phyloP scores from a whole-genome alignment of 371 early-diverging fungal species.

The Circinella umbellata region DNA sequence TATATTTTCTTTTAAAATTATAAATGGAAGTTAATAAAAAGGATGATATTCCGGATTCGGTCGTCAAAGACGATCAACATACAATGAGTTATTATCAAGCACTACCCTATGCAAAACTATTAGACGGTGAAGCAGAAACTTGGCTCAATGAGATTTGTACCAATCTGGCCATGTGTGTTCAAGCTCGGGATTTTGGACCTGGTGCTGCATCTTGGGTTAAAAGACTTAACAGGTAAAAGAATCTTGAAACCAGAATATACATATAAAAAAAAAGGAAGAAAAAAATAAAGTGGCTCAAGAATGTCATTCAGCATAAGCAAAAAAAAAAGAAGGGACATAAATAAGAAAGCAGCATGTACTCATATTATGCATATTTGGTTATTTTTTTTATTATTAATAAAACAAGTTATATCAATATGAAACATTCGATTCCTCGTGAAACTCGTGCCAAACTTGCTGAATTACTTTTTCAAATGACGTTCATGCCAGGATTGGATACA shows the following conservation, averaged over 20 bases:
- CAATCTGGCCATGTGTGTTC: slow-evolving; percentile 53
- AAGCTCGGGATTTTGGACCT: slow-evolving; percentile 65
- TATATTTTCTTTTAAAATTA: too few species aligned
- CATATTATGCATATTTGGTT: not conserved
- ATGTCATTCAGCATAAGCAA: too few species aligned
- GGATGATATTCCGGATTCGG: slow-evolving; percentile 34
- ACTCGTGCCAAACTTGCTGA: slow-evolving; percentile 65
- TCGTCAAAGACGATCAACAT: slow-evolving; percentile 48
- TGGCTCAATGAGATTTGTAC: slow-evolving; percentile 60
- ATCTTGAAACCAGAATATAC: not conserved
- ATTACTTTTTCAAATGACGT: slow-evolving; percentile 57
- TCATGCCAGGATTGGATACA: slow-evolving; percentile 69
- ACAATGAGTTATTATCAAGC: slow-evolving; percentile 49
- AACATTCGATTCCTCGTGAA: slow-evolving; percentile 62
- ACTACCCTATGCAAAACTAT: slow-evolving; percentile 60
- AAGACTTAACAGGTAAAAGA: slow-evolving; percentile 56
- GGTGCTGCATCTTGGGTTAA: slow-evolving; percentile 65
- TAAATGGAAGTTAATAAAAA: slow-evolving; percentile 5
- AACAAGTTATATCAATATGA: slow-evolving; percentile 30
- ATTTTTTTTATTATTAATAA: not conserved
- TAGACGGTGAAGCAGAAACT: slow-evolving; percentile 57
- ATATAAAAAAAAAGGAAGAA: not conserved
- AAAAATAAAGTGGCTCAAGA: too few species aligned
- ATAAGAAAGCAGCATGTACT: not conserved
- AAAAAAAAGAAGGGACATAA: not conserved